These are phyloP conservation scores for Botrytis medusae DNA, from an alignment of 2,329 filamentous ascomycete species.

Conservation along the genomic window DNA sequence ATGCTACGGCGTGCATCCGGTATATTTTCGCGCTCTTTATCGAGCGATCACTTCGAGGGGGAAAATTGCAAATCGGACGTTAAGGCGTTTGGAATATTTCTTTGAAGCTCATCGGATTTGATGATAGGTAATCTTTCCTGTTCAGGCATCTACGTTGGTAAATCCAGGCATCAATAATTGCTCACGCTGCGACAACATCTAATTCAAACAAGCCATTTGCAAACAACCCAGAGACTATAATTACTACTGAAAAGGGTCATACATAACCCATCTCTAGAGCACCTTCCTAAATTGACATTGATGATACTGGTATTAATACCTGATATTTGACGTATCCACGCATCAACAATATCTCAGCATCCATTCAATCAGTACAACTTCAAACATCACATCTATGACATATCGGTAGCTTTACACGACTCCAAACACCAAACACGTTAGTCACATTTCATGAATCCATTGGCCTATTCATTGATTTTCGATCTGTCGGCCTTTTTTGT, in stretches of 20 bases:
- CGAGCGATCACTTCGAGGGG: conserved; percentile 8
- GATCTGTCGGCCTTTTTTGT: background rate
- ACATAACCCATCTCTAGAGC: background rate
- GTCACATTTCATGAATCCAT: background rate
- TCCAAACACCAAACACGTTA: background rate
- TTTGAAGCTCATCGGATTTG: background rate
- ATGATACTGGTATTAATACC: background rate
- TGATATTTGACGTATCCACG: background rate
- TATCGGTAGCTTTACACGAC: background rate
- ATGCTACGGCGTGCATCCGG: conserved; percentile 40
- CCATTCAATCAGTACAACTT: background rate
- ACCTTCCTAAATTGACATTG: background rate
- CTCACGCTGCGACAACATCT: background rate
- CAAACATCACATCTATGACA: background rate
- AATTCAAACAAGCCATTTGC: background rate
- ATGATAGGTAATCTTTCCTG: background rate
- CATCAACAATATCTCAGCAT: background rate
- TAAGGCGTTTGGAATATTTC: conserved; percentile 10
- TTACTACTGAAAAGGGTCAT: background rate
- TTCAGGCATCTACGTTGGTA: background rate
- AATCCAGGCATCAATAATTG: background rate
- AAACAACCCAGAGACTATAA: background rate
- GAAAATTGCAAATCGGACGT: background rate
- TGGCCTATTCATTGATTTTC: background rate
- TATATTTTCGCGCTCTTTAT: conserved; percentile 31